Percentiles rank a stretch among this genome's conserved stretches.
Evolutionary conservation across 345 rosid genomes (phyloP).

Genomic region (Pistacia atlantica): DNA sequence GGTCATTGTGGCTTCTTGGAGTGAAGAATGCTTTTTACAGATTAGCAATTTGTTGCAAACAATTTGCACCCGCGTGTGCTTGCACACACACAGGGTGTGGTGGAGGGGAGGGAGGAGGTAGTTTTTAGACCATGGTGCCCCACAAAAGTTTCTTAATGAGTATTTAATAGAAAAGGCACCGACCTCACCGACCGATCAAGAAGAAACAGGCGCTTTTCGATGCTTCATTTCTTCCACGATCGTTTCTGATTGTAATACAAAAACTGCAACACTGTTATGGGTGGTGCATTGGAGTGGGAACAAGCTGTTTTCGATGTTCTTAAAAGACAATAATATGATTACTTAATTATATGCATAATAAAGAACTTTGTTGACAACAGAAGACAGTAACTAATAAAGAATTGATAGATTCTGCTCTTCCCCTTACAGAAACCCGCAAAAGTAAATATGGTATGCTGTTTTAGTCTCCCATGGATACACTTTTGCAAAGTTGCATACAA

Average conservation of each 20-base stretch:
- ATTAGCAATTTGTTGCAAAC: neutral
- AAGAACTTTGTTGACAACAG: too few relatives aligned
- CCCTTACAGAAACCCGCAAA: neutral
- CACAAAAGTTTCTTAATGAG: neutral
- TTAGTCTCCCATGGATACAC: too few relatives aligned
- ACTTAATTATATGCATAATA: neutral
- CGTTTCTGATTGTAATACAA: neutral
- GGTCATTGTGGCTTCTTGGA: constrained; percentile 4
- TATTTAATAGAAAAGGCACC: neutral
- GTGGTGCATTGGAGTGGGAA: neutral
- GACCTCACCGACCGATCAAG: constrained; percentile 15
- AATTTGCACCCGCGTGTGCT: neutral
- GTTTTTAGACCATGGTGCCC: neutral
- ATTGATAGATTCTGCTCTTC: neutral
- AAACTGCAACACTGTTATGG: neutral
- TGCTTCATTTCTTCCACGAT: neutral
- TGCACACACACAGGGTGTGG: neutral
- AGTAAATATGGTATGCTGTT: too few relatives aligned
- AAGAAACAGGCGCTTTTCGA: neutral
- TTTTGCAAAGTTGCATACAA: too few relatives aligned
- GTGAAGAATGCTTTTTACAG: constrained; percentile 2
- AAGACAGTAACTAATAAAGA: neutral
- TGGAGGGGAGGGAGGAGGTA: neutral
- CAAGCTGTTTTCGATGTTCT: constrained; percentile 5
- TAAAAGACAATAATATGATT: neutral